Evolutionary conservation across 2,329 filamentous ascomycete species (phyloP).

Genomic region (Pseudogymnoascus sp.): DNA sequence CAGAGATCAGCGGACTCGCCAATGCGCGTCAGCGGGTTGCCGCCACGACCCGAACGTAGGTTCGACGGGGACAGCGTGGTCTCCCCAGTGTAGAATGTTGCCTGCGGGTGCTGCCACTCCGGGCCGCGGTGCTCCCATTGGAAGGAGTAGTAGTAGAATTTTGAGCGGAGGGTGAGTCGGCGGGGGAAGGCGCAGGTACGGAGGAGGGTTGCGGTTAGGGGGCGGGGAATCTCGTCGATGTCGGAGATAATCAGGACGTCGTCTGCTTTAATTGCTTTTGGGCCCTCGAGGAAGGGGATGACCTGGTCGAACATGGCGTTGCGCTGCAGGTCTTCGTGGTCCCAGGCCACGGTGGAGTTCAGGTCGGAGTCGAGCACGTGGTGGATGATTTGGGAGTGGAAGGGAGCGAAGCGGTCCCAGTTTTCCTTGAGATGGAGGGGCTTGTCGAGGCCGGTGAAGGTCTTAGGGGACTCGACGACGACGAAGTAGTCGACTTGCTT

Average conservation of each 20-base stretch:
- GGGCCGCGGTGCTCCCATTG: slow-evolving; percentile 39
- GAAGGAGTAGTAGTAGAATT: slow-evolving; percentile 51
- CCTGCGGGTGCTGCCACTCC: slow-evolving; percentile 51
- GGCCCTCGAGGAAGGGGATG: slow-evolving; percentile 38
- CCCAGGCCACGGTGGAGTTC: slow-evolving; percentile 25
- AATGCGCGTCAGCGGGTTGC: slow-evolving; percentile 30
- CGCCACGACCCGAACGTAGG: slow-evolving; percentile 41
- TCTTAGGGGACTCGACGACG: slow-evolving; percentile 32
- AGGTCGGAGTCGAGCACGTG: slow-evolving; percentile 27
- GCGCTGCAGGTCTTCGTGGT: slow-evolving; percentile 32
- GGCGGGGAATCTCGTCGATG: slow-evolving; percentile 49
- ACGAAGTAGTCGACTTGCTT: slow-evolving; percentile 34
- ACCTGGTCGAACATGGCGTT: slow-evolving; percentile 33
- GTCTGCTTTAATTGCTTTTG: slow-evolving; percentile 34
- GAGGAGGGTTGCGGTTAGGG: slow-evolving; percentile 39
- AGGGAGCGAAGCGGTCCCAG: slow-evolving; percentile 29
- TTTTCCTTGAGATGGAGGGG: slow-evolving; percentile 30
- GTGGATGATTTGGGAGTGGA: slow-evolving; percentile 34
- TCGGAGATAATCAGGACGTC: slow-evolving; percentile 52
- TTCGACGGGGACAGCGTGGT: slow-evolving; percentile 45
- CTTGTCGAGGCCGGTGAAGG: slow-evolving; percentile 31
- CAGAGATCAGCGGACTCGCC: slow-evolving; percentile 37
- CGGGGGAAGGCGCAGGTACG: slow-evolving; percentile 44
- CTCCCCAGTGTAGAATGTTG: slow-evolving; percentile 43
- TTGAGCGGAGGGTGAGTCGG: slow-evolving; percentile 41